Base-by-base conservation (phyloP, 1,284 basidiomycete genomes). In the Leccinum colubrinum region DNA sequence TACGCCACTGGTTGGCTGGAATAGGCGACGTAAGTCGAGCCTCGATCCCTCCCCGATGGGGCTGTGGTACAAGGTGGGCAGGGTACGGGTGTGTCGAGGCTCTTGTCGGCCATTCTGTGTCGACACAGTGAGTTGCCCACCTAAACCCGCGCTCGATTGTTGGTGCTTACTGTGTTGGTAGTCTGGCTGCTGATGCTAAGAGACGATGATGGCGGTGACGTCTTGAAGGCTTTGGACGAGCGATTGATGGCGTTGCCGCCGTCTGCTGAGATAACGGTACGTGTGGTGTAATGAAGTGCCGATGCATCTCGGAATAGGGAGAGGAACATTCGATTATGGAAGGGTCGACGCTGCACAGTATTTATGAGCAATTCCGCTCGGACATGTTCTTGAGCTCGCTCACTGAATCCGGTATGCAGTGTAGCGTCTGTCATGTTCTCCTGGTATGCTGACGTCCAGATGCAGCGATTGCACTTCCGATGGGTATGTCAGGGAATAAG, bases 321-420 rank as follows among this genome's bases (percentile, higher is more conserved):
- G 89, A 93, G 70, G 86, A 91, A 67, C 83, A 86, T 65, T 81
- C 86, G 3, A 76, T 95, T 0, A 81, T 91, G 68, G 94, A 88
- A 0, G 88, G 85, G 63, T 77, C 95, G 14, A 87, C 86, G 0
- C 76, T 96, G 46, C 85, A 92, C 61, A 83, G 87, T 33, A 90
- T 90, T 0, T 88, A 93, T 68, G 82, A 83, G 55, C 86, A 86
- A 27, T 94, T 95, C 79, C 86, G 86, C 55, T 82, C 86, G 0
- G 93, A 97, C 70, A 90, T 96, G 79, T 93, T 94, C 75, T 79
- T 96, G 65, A 94, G 87, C 69, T 95, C 93, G 2, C 77, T 96
- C 17, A 83, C 89, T 0, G 94, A 97, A 74, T 95, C 94, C 9
- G 88, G 93, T 94, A 67, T 48, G 87, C 57, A n/a, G 15, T 11